Evolutionary conservation across 495 filamentous ascomycete genomes (phyloP).

Genomic region (Gamarada debralockiae): DNA sequence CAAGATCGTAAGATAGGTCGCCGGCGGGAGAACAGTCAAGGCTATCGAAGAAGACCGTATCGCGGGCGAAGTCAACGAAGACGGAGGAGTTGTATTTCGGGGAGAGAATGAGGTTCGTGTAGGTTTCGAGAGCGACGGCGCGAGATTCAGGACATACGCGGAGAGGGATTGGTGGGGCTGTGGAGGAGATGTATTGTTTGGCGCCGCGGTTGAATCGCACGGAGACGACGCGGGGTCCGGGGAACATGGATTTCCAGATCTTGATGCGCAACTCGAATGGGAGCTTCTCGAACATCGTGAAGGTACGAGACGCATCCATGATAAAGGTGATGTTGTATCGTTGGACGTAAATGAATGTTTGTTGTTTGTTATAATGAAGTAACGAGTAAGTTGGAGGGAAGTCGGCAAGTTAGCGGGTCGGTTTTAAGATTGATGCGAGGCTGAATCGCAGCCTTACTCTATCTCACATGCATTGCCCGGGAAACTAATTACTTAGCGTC

Average conservation of each 20-base stretch:
- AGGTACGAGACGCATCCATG: no score
- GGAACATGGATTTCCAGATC: conserved; percentile 30
- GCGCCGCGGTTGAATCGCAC: not conserved
- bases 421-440: no score
- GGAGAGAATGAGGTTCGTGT: conserved; percentile 19
- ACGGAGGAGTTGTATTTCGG: conserved; percentile 18
- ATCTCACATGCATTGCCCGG: no score
- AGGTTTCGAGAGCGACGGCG: conserved; percentile 7
- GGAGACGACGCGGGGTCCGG: conserved; percentile 26
- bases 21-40: conserved; percentile 21
- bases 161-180: conserved; percentile 10
- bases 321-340: no score
- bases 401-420: no score
- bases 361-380: no score
- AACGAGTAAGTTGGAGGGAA: no score
- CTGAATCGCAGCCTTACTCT: no score
- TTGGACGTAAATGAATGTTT: no score
- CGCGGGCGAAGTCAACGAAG: conserved; percentile 16
- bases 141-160: conserved; percentile 19
- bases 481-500: no score
- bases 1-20: conserved; percentile 18
- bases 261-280: conserved; percentile 29
- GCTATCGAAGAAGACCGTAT: conserved; percentile 23
- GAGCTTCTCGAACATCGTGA: not conserved
- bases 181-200: not conserved